Percentiles rank a stretch among this genome's conserved stretches.
phyloP scores from a whole-genome alignment of 768 basidiomycete genomes.

The Grammothele lineata region DNA sequence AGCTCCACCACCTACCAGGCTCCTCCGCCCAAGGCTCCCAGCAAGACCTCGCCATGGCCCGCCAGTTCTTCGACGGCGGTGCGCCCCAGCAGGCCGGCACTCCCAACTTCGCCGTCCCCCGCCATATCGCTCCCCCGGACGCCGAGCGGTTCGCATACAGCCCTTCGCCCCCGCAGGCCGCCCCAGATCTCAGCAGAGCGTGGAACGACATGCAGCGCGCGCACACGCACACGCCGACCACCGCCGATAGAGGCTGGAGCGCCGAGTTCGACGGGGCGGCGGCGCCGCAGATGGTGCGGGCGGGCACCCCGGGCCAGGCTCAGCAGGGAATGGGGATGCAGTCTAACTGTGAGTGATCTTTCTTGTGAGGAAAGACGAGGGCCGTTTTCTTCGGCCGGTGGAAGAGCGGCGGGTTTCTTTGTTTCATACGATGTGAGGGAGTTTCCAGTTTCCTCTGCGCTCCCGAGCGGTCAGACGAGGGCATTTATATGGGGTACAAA shows the following conservation, averaged over 20 bases:
- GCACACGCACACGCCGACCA: constrained; percentile 16
- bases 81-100: constrained; percentile 30
- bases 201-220: constrained; percentile 14
- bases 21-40: constrained; percentile 48
- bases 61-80: constrained; percentile 68
- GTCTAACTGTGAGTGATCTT: constrained; percentile 37
- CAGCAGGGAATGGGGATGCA: constrained; percentile 31
- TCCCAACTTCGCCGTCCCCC: constrained; percentile 32
- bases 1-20: constrained; percentile 77
- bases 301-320: constrained; percentile 6
- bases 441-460: too few species aligned
- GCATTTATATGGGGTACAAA: too few species aligned
- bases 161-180: constrained; percentile 23
- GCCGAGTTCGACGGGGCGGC: constrained; percentile 47
- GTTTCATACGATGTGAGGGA: too few species aligned
- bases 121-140: constrained; percentile 24
- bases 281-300: constrained; percentile 19
- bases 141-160: too few species aligned
- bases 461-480: too few species aligned
- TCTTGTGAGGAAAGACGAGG: background rate
- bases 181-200: constrained; percentile 33
- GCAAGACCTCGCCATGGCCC: constrained; percentile 69
- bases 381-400: too few species aligned
- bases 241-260: constrained; percentile 37
- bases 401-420: too few species aligned